Base-by-base conservation (phyloP, 1,139 yeast species). In the Candida pseudoviswanathii region DNA sequence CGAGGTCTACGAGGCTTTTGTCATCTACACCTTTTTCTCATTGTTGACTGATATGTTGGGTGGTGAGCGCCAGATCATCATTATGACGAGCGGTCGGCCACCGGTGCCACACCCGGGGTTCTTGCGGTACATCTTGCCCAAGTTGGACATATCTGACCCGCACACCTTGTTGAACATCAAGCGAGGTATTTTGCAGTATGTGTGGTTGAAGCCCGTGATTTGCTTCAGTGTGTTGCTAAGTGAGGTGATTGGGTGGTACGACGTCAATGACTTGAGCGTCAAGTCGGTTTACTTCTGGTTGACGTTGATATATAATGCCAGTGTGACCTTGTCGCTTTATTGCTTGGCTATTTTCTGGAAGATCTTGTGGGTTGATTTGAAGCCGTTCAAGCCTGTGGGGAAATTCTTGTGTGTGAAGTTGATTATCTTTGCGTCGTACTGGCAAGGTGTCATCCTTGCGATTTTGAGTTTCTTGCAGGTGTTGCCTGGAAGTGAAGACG, bases 1-100 rank as follows among this genome's bases (percentile, higher is more conserved):
- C 48, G 99, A 94, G 62, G 83, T 92, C 1, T 94, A 94, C 66
- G 99, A 95, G 67, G 97, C 98, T 0, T 89, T 95, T 68, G 97
- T 92, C 41, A 89, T 94, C 41, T 95, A 94, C 65, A 91, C 97
- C 2, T 94, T 94, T 66, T 92, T 89, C 70, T 81, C 94, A 25
- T 74, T 92, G 37, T 72, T 95, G 49, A 90, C 96, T 1, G 82
- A 85, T 54, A 80, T 90, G 74, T 77, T 94, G 9, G 98, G 98
- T 0, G 99, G 99, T 27, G 99, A 94, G 64, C 72, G 96, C 44
- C 83, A 82, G 55, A 90, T 94, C 36, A 86, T 94, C 33, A 81
- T 89, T 46, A 70, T 75, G 56, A 79, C 94, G 6, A 80, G 89
- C 49, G 95, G 96, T 2, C 72, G 96, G 47, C 77, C 80, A 31